Percentiles rank a stretch among this genome's conserved stretches.
phyloP scores from a whole-genome alignment of 1,284 basidiomycete genomes.

The Cryptococcus maquisensis region DNA sequence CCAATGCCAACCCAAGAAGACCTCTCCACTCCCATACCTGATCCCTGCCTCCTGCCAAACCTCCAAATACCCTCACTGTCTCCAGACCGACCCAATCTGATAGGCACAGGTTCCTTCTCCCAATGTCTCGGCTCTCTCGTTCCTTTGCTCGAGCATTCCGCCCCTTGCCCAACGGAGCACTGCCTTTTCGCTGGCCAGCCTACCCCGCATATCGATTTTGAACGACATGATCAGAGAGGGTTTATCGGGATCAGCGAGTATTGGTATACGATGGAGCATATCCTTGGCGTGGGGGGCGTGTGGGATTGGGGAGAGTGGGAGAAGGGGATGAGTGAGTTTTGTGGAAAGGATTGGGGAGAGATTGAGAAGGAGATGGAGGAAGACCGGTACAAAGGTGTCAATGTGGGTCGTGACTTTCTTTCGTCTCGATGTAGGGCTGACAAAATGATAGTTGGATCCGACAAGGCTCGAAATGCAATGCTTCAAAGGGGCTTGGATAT shows the following conservation, averaged over 20 bases:
- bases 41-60: constrained; percentile 85
- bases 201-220: constrained; percentile 79
- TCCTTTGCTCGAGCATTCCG: constrained; percentile 78
- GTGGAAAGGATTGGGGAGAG: constrained; percentile 70
- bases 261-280: constrained; percentile 92
- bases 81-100: constrained; percentile 57
- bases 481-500: constrained; percentile 99
- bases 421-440: background rate
- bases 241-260: constrained; percentile 99
- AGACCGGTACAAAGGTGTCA: constrained; percentile 61
- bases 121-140: constrained; percentile 70
- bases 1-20: constrained; percentile 6
- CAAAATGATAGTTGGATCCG: constrained; percentile 59
- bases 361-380: constrained; percentile 66
- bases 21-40: constrained; percentile 56
- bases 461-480: constrained; percentile 92
- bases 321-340: constrained; percentile 82
- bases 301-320: constrained; percentile 97
- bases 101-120: constrained; percentile 89
- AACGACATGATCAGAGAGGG: constrained; percentile 62
- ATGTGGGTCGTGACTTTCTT: constrained; percentile 34
- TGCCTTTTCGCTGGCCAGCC: constrained; percentile 98
- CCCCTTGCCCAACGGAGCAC: constrained; percentile 74
- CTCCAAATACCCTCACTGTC: constrained; percentile 55
- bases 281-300: constrained; percentile 87